These are phyloP conservation scores for Zizania latifolia DNA, from an alignment of 176 grass and related monocot genomes.

Conservation along the genomic window DNA sequence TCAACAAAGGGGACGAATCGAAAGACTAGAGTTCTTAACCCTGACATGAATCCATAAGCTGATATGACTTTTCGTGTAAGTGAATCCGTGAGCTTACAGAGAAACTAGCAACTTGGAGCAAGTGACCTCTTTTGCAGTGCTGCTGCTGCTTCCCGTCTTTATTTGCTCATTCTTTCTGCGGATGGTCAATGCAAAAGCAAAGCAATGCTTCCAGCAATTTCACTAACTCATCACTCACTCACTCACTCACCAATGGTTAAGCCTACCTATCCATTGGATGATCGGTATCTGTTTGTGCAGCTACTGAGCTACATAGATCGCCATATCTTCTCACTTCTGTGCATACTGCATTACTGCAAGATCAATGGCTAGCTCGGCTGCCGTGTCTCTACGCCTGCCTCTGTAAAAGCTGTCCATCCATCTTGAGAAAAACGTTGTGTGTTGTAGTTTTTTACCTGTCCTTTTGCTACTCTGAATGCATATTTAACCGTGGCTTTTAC, in stretches of 20 bases:
- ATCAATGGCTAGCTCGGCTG: neutral
- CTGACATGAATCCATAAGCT: slow-evolving; percentile 20
- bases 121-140: neutral
- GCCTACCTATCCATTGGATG: no score
- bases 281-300: no score
- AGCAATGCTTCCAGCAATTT: neutral
- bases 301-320: no score
- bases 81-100: slow-evolving; percentile 1
- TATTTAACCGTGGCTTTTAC: slow-evolving; percentile 4
- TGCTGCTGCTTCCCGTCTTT: slow-evolving; percentile 21
- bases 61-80: slow-evolving; percentile 12
- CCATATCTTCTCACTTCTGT: neutral
- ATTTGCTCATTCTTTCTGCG: no score
- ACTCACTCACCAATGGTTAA: neutral
- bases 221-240: neutral
- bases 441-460: neutral
- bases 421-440: slow-evolving; percentile 16
- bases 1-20: slow-evolving; percentile 29
- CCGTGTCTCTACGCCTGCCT: neutral
- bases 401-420: slow-evolving; percentile 10
- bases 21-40: slow-evolving; percentile 30
- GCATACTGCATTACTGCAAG: slow-evolving; percentile 15
- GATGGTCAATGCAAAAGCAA: slow-evolving; percentile 25
- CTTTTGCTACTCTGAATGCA: neutral
- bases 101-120: no score